Evolutionary conservation across 1,139 yeast genomes (phyloP).

Genomic region (Magnusiomyces sp.): DNA sequence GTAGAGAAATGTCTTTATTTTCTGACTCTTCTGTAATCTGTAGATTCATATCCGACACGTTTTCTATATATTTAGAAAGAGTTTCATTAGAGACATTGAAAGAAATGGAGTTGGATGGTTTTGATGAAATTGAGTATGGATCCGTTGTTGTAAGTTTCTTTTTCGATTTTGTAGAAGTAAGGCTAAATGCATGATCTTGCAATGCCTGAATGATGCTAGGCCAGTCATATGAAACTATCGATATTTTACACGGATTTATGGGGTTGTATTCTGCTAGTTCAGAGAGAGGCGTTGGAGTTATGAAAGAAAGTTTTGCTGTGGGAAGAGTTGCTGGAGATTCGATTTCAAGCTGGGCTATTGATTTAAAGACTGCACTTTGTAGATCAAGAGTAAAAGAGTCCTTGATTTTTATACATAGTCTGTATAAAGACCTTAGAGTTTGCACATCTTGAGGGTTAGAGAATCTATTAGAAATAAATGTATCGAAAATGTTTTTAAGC

Average conservation of each 20-base stretch:
- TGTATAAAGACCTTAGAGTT: conserved; percentile 10
- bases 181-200: conserved; percentile 18
- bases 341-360: background rate
- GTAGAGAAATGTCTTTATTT: no score
- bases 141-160: conserved; percentile 21
- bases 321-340: background rate
- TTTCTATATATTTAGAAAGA: no score
- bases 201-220: conserved; percentile 20
- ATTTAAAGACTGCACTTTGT: background rate
- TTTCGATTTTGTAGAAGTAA: conserved; percentile 17
- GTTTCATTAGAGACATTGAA: conserved; percentile 16
- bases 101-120: conserved; percentile 19
- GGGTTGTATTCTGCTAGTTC: conserved; percentile 8
- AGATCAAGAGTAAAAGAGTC: conserved; percentile 35
- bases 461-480: conserved; percentile 17
- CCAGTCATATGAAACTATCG: conserved; percentile 24
- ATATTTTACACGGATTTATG: conserved; percentile 16
- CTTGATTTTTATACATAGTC: conserved; percentile 13
- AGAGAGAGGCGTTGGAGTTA: conserved; percentile 35
- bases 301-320: conserved; percentile 17
- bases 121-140: conserved; percentile 19
- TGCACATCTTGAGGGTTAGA: conserved; percentile 22
- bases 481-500: conserved; percentile 22
- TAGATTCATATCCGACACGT: no score
- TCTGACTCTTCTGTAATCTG: no score